A percentile compares a stretch with the other conserved stretches of the same genome.
phyloP scores from a whole-genome alignment of 306 rosid genomes.

The Vigna trinervia region DNA sequence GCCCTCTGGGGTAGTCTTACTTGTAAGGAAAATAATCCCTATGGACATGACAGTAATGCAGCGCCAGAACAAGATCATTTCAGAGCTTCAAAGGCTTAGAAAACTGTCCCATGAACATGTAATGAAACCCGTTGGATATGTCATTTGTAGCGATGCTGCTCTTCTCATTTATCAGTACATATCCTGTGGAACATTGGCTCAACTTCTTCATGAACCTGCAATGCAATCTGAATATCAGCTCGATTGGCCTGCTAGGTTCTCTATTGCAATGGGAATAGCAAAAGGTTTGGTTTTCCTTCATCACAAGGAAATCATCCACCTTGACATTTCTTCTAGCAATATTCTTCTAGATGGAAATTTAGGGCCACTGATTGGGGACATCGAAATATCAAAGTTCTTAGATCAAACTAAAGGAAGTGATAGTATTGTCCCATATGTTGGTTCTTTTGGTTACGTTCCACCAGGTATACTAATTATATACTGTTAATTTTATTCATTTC shows the following conservation, averaged over 20 bases:
- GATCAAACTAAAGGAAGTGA: conserved; percentile 78
- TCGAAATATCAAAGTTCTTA: conserved; percentile 37
- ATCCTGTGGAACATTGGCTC: conserved; percentile 3
- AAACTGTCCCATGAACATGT: neutral
- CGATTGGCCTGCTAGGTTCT: neutral
- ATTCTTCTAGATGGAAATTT: conserved; percentile 70
- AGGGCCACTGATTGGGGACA: conserved; percentile 75
- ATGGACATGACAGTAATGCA: neutral
- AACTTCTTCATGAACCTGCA: neutral
- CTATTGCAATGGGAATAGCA: conserved; percentile 59
- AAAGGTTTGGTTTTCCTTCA: conserved; percentile 82
- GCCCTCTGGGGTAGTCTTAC: neutral
- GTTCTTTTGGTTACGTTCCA: conserved; percentile 84
- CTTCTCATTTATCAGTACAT: neutral
- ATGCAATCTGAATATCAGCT: neutral
- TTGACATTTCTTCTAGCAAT: conserved; percentile 82
- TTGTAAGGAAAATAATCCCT: neutral
- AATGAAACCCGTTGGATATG: neutral
- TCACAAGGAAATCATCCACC: conserved; percentile 71
- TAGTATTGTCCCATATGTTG: conserved; percentile 79
- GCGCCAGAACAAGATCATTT: neutral
- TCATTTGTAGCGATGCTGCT: neutral
- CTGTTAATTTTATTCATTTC: no score
- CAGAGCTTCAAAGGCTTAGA: neutral
- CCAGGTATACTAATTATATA: conserved; percentile 57